These are phyloP conservation scores for Glarea lozoyensis DNA, from an alignment of 495 filamentous ascomycete genomes.

Conservation along the genomic window DNA sequence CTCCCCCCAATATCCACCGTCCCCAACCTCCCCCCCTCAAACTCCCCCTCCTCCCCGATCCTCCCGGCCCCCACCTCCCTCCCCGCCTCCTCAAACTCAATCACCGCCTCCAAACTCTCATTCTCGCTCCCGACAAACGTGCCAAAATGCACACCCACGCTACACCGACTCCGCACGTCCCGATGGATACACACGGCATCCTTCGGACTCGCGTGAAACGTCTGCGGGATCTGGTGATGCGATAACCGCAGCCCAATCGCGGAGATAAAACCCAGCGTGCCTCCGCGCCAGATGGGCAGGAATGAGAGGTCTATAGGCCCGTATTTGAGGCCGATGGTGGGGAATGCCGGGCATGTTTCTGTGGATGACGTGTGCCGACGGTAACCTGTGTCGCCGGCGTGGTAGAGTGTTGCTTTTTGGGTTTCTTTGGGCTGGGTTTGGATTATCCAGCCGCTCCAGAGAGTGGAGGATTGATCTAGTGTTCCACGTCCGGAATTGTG, in stretches of 20 bases:
- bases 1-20: conserved; percentile 17
- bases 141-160: conserved; percentile 14
- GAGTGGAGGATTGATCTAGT: conserved; percentile 46
- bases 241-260: conserved; percentile 9
- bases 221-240: conserved; percentile 57
- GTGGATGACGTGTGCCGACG: conserved; percentile 37
- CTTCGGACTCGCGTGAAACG: conserved; percentile 77
- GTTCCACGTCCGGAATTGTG: conserved; percentile 62
- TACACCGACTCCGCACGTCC: conserved; percentile 9
- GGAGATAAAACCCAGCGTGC: conserved; percentile 14
- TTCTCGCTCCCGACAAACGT: conserved; percentile 15
- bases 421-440: conserved; percentile 44
- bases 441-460: conserved; percentile 49
- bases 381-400: conserved; percentile 16
- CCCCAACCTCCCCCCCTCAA: conserved; percentile 7
- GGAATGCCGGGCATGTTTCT: conserved; percentile 76
- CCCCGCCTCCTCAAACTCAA: conserved; percentile 12
- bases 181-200: conserved; percentile 69
- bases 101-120: conserved; percentile 11
- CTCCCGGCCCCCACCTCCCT: neutral
- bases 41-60: conserved; percentile 1
- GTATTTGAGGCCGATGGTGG: conserved; percentile 67
- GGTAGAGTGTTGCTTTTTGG: conserved; percentile 12
- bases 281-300: conserved; percentile 77
- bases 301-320: conserved; percentile 88